Evolutionary conservation across 768 basidiomycete genomes (phyloP).

Genomic region (Rhodotorula kratochvilovae): DNA sequence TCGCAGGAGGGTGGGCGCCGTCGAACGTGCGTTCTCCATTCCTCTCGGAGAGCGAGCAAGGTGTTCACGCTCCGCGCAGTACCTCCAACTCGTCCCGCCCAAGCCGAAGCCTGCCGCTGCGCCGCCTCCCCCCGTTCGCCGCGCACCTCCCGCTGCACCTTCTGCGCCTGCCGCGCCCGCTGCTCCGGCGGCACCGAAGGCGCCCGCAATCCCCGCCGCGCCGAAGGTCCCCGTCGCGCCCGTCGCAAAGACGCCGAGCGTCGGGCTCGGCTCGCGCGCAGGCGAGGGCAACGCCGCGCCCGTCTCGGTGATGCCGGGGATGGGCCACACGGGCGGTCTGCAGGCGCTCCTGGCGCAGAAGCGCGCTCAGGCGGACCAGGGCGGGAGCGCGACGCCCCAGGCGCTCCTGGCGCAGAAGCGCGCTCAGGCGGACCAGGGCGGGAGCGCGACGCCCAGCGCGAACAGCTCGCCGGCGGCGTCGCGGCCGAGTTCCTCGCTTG

Average conservation of each 20-base stretch:
- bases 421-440: constrained; percentile 23
- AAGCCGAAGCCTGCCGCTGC: constrained; percentile 57
- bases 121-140: constrained; percentile 63
- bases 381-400: constrained; percentile 4
- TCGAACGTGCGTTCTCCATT: constrained; percentile 49
- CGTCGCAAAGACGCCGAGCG: constrained; percentile 17
- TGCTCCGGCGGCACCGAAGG: constrained; percentile 27
- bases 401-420: constrained; percentile 40
- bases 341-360: constrained; percentile 39
- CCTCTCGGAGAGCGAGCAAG: not conserved
- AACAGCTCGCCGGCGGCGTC: constrained; percentile 50
- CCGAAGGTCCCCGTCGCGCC: constrained; percentile 45
- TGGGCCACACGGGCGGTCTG: constrained; percentile 48
- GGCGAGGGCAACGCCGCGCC: constrained; percentile 70
- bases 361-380: constrained; percentile 27
- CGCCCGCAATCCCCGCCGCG: constrained; percentile 37
- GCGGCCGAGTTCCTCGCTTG: constrained; percentile 47
- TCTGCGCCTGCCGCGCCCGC: constrained; percentile 31
- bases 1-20: constrained; percentile 90
- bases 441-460: constrained; percentile 69
- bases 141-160: constrained; percentile 50
- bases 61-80: not conserved
- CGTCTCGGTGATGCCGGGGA: constrained; percentile 74
- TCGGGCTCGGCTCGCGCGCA: constrained; percentile 48
- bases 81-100: constrained; percentile 65